A percentile compares a stretch with the other conserved stretches of the same genome.
phyloP scores from a whole-genome alignment of 495 filamentous ascomycete genomes.

The Talaromyces thailandensis region DNA sequence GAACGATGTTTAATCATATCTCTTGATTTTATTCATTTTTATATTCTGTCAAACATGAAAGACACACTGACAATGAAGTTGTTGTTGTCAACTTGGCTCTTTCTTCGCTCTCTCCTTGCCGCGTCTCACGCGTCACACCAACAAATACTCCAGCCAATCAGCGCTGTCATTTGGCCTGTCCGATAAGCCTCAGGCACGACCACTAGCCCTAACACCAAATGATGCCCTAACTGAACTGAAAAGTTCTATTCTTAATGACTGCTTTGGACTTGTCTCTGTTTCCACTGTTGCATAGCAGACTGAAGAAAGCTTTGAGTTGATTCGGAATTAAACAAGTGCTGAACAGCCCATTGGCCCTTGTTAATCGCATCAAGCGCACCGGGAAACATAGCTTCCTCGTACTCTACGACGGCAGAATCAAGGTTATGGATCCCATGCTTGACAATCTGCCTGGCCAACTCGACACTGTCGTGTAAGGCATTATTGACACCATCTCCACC shows the following conservation, averaged over 20 bases:
- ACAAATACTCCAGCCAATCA: background rate
- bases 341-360: background rate
- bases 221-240: background rate
- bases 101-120: slow-evolving; percentile 5
- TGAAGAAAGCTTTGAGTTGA: background rate
- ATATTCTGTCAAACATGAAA: background rate
- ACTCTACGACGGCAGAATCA: background rate
- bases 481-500: background rate
- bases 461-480: background rate
- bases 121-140: slow-evolving; percentile 7
- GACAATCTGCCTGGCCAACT: background rate
- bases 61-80: background rate
- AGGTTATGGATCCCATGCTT: background rate
- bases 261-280: background rate
- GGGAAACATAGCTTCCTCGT: background rate
- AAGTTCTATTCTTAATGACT: background rate
- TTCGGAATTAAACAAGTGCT: background rate
- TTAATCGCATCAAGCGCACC: background rate
- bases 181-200: background rate
- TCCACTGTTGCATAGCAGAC: background rate
- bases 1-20: too few species aligned
- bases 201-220: background rate
- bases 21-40: too few species aligned
- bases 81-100: background rate
- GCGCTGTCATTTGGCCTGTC: background rate